Percentiles rank a stretch among this genome's conserved stretches.
Evolutionary conservation across 2,329 filamentous ascomycete species (phyloP).

Genomic region (Colletotrichum tabaci): DNA sequence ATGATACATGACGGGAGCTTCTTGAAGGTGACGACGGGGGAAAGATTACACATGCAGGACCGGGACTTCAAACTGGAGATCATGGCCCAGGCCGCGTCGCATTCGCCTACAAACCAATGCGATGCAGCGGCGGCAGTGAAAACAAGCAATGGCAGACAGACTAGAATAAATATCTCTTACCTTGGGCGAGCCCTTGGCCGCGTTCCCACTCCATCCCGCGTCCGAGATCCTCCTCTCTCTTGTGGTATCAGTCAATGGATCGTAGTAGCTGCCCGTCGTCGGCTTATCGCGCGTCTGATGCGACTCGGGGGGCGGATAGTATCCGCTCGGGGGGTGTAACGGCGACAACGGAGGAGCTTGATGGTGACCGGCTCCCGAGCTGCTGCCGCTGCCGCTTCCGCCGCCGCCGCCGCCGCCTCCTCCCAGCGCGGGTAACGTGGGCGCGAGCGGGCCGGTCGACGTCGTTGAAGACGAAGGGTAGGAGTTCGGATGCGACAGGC

Average conservation of each 20-base stretch:
- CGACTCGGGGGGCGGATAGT: conserved; percentile 53
- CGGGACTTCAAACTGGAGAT: background rate
- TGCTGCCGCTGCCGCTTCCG: conserved; percentile 41
- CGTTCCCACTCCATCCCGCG: conserved; percentile 58
- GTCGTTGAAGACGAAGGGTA: conserved; percentile 57
- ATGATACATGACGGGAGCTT: conserved; percentile 18
- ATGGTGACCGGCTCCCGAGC: conserved; percentile 42
- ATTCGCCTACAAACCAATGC: conserved; percentile 5
- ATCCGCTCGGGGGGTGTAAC: conserved; percentile 59
- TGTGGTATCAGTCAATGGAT: conserved; percentile 66
- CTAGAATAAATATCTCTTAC: conserved; percentile 53
- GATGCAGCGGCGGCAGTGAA: background rate
- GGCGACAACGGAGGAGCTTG: conserved; percentile 56
- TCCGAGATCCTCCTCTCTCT: conserved; percentile 64
- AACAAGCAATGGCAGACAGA: conserved; percentile 1
- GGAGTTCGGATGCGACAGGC: conserved; percentile 46
- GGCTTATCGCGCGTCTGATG: conserved; percentile 58
- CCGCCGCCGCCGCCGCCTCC: too few relatives aligned
- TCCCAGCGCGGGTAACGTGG: conserved; percentile 35
- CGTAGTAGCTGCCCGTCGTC: conserved; percentile 65
- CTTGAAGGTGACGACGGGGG: conserved; percentile 4
- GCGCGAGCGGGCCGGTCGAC: conserved; percentile 43
- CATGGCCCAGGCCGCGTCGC: background rate
- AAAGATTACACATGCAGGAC: background rate
- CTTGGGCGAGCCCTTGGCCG: conserved; percentile 62